Evolutionary conservation across 108 stramenopile genomes (phyloP).

Genomic region (Fragilaria crotonensis): DNA sequence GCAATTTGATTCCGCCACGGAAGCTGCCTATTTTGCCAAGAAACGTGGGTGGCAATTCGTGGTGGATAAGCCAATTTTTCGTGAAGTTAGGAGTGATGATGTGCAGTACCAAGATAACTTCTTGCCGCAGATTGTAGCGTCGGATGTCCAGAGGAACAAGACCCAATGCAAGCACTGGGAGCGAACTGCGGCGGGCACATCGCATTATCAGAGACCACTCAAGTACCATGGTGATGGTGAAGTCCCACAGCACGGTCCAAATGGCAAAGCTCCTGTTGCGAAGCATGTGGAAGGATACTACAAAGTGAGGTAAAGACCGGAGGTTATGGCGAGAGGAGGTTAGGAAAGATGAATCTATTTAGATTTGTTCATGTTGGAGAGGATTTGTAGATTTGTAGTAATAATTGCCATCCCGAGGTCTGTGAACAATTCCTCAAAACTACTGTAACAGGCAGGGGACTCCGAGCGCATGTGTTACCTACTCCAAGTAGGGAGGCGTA

Average conservation of each 20-base stretch:
- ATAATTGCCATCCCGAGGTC: too few species aligned
- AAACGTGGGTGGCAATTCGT: slow-evolving; percentile 90
- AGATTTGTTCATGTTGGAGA: too few species aligned
- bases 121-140: slow-evolving; percentile 66
- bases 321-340: too few species aligned
- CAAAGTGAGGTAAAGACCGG: slow-evolving; percentile 68
- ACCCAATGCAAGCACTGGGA: slow-evolving; percentile 71
- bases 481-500: too few species aligned
- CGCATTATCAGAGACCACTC: slow-evolving; percentile 80
- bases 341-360: too few species aligned
- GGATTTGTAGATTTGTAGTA: too few species aligned
- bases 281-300: slow-evolving; percentile 56
- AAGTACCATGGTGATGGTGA: slow-evolving; percentile 83
- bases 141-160: slow-evolving; percentile 51
- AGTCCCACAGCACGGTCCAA: slow-evolving; percentile 78
- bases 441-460: too few species aligned
- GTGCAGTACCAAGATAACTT: slow-evolving; percentile 87
- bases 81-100: slow-evolving; percentile 50
- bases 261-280: slow-evolving; percentile 36
- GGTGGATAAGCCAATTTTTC: slow-evolving; percentile 65
- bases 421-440: too few species aligned
- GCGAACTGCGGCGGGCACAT: slow-evolving; percentile 49
- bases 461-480: too few species aligned
- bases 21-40: slow-evolving; percentile 87
- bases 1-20: slow-evolving; percentile 76